Evolutionary conservation across 345 rosid species (phyloP), one percentile per base, ranked within the genome.

Genomic region (Salix udensis): DNA sequence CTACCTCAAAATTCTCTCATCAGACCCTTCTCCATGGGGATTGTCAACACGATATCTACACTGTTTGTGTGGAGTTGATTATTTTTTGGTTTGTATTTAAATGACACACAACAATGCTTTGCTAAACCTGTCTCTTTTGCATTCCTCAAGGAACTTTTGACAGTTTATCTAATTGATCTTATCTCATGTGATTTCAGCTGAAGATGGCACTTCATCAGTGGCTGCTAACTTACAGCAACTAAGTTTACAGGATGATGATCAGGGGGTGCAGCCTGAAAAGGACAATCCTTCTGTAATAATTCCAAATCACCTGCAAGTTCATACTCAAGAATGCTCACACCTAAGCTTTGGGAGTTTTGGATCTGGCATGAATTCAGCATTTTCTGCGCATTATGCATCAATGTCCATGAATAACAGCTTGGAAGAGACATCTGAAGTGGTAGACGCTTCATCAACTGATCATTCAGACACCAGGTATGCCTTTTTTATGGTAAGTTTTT

Each of bases 331-430:
- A 50, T 93, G 98, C 87, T 87, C 92, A 0, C 98, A 92, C 84
- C 87, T 96, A 88, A 94, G 97, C 83, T 96, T 96, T 79, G 99
- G 99, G 67, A 96, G 97, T 77, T 96, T 96, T 85, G 97, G 93
- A 84, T 40, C 96, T 76, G 90, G 86, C 53, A 72, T 85, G 67
- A 74, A 82, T 82, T 78, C 90, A 72, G 73, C 70, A 14, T 84
- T 86, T 73, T 77, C 91, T 65, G 90, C 82, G 70, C 80, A 87
- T 71, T 86, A 84, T 82, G 85, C 87, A 70, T 81, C 95, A 67
- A 85, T 79, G 84, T 80, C 88, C 44, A 61, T 86, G 75, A 88
- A 89, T 82, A 83, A 78, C 85, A 84, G 83, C 83, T 65, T 90
- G 85, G 94, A 88, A 52, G 92, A 91, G 78, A 66, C 82, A 76